Evolutionary conservation across 2,329 filamentous ascomycete species (phyloP).

Genomic region (Claviceps sp.): DNA sequence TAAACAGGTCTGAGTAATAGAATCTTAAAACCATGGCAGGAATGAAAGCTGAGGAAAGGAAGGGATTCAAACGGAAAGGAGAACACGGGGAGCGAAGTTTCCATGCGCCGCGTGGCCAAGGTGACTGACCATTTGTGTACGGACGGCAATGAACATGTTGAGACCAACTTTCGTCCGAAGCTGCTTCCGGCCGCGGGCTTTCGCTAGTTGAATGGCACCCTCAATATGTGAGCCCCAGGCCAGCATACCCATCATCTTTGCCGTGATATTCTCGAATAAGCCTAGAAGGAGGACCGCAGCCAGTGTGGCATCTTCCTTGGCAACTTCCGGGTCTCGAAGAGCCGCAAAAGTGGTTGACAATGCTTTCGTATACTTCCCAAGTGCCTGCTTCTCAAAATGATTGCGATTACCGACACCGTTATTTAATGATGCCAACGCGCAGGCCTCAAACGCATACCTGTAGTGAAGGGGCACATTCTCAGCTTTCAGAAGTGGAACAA

Average conservation of each 20-base stretch:
- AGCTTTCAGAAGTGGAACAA: conserved; percentile 39
- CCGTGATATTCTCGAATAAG: conserved; percentile 47
- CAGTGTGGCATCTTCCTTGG: conserved; percentile 42
- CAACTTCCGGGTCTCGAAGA: conserved; percentile 34
- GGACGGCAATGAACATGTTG: conserved; percentile 44
- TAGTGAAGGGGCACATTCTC: conserved; percentile 33
- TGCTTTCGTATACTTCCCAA: conserved; percentile 42
- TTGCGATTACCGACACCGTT: conserved; percentile 29
- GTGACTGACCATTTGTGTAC: conserved; percentile 42
- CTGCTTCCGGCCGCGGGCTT: conserved; percentile 42
- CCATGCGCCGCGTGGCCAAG: background rate
- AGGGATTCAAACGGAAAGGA: background rate
- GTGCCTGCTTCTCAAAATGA: conserved; percentile 25
- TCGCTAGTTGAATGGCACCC: conserved; percentile 48
- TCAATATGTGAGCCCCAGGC: conserved; percentile 53
- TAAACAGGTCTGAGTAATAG: conserved; percentile 12
- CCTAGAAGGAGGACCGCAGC: conserved; percentile 47
- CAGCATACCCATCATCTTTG: conserved; percentile 37
- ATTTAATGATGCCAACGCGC: conserved; percentile 42
- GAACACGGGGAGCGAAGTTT: background rate
- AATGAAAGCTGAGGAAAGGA: too few species aligned
- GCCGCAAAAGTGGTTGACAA: conserved; percentile 38
- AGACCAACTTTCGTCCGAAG: conserved; percentile 38
- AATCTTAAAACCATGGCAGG: background rate
- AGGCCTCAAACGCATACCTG: conserved; percentile 44